Evolutionary conservation across 805 yeast species (phyloP).

Genomic region (Komagataella pseudopastoris): DNA sequence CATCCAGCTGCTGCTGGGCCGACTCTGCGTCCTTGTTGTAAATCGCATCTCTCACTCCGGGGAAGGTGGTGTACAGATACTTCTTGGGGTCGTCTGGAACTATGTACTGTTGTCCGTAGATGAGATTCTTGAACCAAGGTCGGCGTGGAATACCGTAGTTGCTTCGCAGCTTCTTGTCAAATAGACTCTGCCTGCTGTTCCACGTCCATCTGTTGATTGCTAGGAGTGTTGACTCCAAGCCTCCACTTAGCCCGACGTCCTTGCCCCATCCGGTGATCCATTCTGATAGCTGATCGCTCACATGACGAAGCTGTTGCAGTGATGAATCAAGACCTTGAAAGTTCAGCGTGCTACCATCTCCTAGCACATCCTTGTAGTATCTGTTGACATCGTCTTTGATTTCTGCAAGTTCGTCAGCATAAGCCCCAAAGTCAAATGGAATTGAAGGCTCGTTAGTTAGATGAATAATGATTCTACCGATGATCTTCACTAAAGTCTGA

Average conservation of each 20-base stretch:
- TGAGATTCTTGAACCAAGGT: slow-evolving; percentile 50
- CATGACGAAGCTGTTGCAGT: slow-evolving; percentile 22
- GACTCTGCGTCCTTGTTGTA: slow-evolving; percentile 29
- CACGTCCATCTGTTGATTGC: slow-evolving; percentile 68
- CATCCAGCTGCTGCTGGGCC: slow-evolving; percentile 41
- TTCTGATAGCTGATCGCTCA: slow-evolving; percentile 24
- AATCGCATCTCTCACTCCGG: slow-evolving; percentile 61
- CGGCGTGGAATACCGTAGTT: slow-evolving; percentile 32
- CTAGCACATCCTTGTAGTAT: slow-evolving; percentile 14
- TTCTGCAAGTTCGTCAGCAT: slow-evolving; percentile 28
- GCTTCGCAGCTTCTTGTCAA: slow-evolving; percentile 40
- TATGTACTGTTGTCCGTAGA: slow-evolving; percentile 56
- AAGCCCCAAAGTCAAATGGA: slow-evolving; percentile 45
- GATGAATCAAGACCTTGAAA: slow-evolving; percentile 13
- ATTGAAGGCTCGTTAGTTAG: slow-evolving; percentile 66
- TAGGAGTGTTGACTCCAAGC: slow-evolving; percentile 60
- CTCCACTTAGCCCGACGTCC: slow-evolving; percentile 34
- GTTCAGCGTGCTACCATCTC: slow-evolving; percentile 9
- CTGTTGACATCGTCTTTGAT: slow-evolving; percentile 33
- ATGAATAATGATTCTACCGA: slow-evolving; percentile 39
- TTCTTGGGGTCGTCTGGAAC: slow-evolving; percentile 29
- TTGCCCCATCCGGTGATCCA: slow-evolving; percentile 58
- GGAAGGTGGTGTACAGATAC: slow-evolving; percentile 38
- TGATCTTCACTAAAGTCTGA: slow-evolving; percentile 37
- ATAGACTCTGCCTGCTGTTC: slow-evolving; percentile 50